Evolutionary conservation across 1,139 yeast genomes (phyloP), one percentile per base, ranked within the genome.

Genomic region (Pneumocystis sp.): DNA sequence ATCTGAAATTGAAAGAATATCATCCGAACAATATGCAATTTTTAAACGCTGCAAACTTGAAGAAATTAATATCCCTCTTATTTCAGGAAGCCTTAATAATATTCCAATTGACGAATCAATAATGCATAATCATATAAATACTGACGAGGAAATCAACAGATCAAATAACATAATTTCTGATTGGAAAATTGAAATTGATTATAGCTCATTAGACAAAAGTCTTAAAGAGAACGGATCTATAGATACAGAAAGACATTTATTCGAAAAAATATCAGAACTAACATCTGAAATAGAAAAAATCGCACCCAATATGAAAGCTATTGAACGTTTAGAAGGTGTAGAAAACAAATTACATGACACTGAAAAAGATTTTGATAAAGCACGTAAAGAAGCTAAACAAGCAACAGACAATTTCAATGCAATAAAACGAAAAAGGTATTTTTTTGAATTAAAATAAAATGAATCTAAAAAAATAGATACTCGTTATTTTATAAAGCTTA

Each of bases 291-390:
- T 91, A 64, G 86, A 83, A 63, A 77, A 77, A 63, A 77, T 89
- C 71, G 84, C 89, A 34, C 96, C 96, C 19, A 90, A 90, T 73
- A 80, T 85, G 37, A 86, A 87, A 70, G 96, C 97, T 0, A 78
- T 82, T 37, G 95, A 88, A 68, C 81, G 96, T 71, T 79, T 89
- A 64, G 81, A 79, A 62, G 93, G 87, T 66, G 89, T 87, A 4
- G 86, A 86, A 70, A 76, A 75, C 3, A 83, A 84, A 69, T 79
- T 87, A 61, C 79, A 80, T 29, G 83, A 80, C 10, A 81, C 86
- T 63, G 95, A 87, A 66, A 76, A 77, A 59, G 95, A 89, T 71
- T 85, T 87, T 67, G 80, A 82, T 8, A 75, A 75, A 60, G 85
- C 89, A 1, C 82, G 90, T 70, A 81, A 81, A 64, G 77, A 79